Percentiles rank a stretch among this genome's conserved stretches.
Conservation (phyloP, 306 rosid genomes). For the Albizia julibrissin region DNA sequence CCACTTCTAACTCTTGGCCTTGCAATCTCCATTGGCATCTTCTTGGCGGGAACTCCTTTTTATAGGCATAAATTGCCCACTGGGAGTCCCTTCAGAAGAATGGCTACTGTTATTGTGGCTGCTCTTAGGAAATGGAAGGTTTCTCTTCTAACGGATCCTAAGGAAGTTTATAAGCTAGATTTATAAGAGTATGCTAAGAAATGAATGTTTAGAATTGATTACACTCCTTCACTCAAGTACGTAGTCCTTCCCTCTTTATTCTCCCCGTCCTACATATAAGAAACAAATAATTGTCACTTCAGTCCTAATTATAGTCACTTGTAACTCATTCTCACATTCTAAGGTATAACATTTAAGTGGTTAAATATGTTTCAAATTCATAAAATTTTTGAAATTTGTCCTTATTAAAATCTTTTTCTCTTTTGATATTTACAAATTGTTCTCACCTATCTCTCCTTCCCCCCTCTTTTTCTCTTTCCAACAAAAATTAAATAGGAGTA, state of each 20-base stretch:
- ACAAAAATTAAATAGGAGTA: too few species aligned
- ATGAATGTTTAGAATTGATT: slow-evolving; percentile 48
- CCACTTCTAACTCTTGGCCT: slow-evolving; percentile 67
- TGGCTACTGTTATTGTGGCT: slow-evolving; percentile 59
- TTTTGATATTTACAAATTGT: too few species aligned
- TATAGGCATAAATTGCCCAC: slow-evolving; percentile 72
- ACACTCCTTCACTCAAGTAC: slow-evolving; percentile 59
- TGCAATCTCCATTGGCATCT: slow-evolving; percentile 46
- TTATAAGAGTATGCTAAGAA: slow-evolving; percentile 49
- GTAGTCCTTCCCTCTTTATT: neutral
- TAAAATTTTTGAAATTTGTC: too few species aligned
- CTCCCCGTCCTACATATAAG: too few species aligned
- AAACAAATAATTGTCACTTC: too few species aligned
- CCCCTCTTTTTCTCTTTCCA: too few species aligned
- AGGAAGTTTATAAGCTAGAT: slow-evolving; percentile 59
- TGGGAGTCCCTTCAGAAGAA: slow-evolving; percentile 63
- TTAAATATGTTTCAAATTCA: too few species aligned
- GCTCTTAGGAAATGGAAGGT: slow-evolving; percentile 53
- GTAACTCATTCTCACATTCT: too few species aligned
- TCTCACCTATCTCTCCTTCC: too few species aligned
- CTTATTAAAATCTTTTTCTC: too few species aligned
- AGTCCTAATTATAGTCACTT: too few species aligned
- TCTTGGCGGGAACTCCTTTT: slow-evolving; percentile 52
- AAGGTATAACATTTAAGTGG: too few species aligned
- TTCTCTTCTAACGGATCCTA: slow-evolving; percentile 48